Evolutionary conservation across 306 rosid genomes (phyloP).

Genomic region (Psophocarpus tetragonolobus): DNA sequence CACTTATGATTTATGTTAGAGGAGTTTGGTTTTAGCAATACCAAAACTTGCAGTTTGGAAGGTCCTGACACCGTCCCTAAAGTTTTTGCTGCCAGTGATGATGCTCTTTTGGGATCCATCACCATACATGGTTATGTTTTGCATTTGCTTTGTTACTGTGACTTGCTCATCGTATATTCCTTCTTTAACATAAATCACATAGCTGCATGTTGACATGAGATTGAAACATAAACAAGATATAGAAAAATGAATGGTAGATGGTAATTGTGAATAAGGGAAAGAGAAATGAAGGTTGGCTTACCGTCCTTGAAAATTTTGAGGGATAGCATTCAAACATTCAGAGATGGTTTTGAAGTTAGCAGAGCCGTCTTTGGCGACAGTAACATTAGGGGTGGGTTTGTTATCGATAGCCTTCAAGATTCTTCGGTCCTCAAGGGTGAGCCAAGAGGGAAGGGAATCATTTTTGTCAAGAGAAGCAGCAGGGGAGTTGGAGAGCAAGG

Average conservation of each 20-base stretch:
- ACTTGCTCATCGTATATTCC: constrained; percentile 76
- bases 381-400: constrained; percentile 71
- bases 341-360: constrained; percentile 70
- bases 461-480: constrained; percentile 25
- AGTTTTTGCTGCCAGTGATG: constrained; percentile 73
- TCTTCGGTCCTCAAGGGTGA: constrained; percentile 54
- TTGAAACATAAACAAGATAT: background rate
- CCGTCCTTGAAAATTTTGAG: constrained; percentile 64
- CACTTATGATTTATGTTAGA: background rate
- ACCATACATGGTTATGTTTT: constrained; percentile 75
- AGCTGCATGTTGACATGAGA: constrained; percentile 45
- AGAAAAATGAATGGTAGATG: background rate
- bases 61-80: constrained; percentile 65
- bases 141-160: constrained; percentile 58
- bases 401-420: constrained; percentile 52
- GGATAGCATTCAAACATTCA: constrained; percentile 62
- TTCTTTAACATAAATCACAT: constrained; percentile 70
- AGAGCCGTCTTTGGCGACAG: constrained; percentile 75
- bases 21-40: constrained; percentile 29
- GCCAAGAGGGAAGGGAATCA: constrained; percentile 66
- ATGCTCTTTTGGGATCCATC: constrained; percentile 90
- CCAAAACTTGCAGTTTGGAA: constrained; percentile 78
- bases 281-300: constrained; percentile 11
- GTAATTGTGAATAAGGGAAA: background rate
- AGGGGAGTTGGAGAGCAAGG: constrained; percentile 22